Conservation (phyloP, 2,329 filamentous ascomycete genomes). For the Bimuria novae-zelandiae region DNA sequence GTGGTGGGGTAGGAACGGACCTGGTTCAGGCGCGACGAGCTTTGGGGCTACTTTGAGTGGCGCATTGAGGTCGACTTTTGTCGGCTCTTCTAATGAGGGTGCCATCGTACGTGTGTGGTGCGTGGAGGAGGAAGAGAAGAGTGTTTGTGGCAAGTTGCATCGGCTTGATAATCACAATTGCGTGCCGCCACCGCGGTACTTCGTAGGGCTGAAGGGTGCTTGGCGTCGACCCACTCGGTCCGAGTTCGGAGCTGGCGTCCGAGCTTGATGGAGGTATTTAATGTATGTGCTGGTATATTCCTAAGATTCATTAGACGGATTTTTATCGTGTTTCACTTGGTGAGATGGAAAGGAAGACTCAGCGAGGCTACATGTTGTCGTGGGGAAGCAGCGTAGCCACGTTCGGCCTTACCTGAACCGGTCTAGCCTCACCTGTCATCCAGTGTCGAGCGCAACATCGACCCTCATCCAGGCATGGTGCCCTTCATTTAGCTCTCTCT, state of each 20-base stretch:
- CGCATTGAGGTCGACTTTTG: slow-evolving; percentile 71
- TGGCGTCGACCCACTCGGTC: neutral
- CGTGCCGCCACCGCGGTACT: slow-evolving; percentile 3
- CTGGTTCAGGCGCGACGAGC: slow-evolving; percentile 89
- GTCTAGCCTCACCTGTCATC: too few relatives aligned
- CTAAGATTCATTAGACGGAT: too few relatives aligned
- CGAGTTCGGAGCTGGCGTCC: neutral
- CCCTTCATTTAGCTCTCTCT: too few relatives aligned
- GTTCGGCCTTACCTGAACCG: too few relatives aligned
- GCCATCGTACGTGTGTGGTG: slow-evolving; percentile 63
- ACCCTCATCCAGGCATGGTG: too few relatives aligned
- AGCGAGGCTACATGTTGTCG: too few relatives aligned
- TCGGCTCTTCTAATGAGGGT: slow-evolving; percentile 75
- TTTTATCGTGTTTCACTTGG: too few relatives aligned
- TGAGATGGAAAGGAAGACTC: too few relatives aligned
- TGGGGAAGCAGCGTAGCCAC: too few relatives aligned
- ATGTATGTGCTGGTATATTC: too few relatives aligned
- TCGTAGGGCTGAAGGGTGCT: neutral
- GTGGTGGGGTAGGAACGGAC: slow-evolving; percentile 44
- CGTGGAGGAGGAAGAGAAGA: neutral
- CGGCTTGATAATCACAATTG: slow-evolving; percentile 2
- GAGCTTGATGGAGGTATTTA: neutral
- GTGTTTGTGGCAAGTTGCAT: neutral
- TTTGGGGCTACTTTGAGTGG: slow-evolving; percentile 78
- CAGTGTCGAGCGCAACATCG: too few relatives aligned